Evolutionary conservation across 1,139 yeast species (phyloP), one percentile per base, ranked within the genome.

Genomic region (Taiozyma onychis): DNA sequence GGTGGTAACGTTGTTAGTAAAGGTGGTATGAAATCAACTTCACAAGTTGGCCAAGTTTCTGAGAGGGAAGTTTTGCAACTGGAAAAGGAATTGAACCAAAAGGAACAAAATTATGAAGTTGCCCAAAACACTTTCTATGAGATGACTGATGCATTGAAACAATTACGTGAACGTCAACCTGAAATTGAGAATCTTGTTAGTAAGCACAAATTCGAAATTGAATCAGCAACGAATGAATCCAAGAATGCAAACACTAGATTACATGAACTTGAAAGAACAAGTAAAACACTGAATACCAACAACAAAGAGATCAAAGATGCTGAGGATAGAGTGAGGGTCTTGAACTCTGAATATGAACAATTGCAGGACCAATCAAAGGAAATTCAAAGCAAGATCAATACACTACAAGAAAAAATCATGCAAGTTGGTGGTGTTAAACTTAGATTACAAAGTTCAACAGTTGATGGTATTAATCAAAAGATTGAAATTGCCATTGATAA

Each of bases 401-500:
- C 61, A 0, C 69, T 90, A 8, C 91, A 89, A 59, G 88, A 84
- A 51, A 77, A 84, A 62, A 88, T 95, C 39, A 81, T 91, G 88
- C 85, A 87, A 52, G 86, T 90, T 48, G 99, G 99, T 49, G 99
- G 99, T 56, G 85, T 88, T 13, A 84, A 84, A 55, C 74, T 93
- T 56, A 82, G 91, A 51, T 68, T 87, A 54, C 97, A 90, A 61
- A 87, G 83, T 57, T 79, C 95, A 1, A 86, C 83, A 60, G 97
- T 93, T 13, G 93, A 84, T 60, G 85, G 95, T 1, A 73, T 87
- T 41, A 74, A 75, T 46, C 89, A 87, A 59, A 79, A 81, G 59
- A 77, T 88, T 44, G 88, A 85, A 52, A 77, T 86, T 22, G 69
- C 81, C 24, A 73, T 70, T 37, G 81, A 81, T 43, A 83, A 81